phyloP scores from a whole-genome alignment of 2,329 filamentous ascomycete genomes.

The Periglandula ipomoeae region DNA sequence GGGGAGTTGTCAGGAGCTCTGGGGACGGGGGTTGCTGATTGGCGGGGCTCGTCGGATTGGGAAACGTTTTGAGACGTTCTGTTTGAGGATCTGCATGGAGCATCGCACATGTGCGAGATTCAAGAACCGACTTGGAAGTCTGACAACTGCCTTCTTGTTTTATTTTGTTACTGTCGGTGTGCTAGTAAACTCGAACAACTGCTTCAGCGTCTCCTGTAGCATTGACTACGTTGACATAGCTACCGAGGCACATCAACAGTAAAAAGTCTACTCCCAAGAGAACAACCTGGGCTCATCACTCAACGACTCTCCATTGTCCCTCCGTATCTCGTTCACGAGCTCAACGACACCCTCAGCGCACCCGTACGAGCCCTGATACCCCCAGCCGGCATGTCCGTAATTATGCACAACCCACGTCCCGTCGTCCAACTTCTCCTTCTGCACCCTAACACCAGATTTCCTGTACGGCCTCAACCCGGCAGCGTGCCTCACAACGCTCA shows the following conservation, averaged over 20 bases:
- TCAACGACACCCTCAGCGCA: conserved; percentile 58
- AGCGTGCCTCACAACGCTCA: conserved; percentile 71
- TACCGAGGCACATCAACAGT: no score
- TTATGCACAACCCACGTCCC: conserved; percentile 65
- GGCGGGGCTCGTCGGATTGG: neutral
- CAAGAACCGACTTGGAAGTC: neutral
- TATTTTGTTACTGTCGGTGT: neutral
- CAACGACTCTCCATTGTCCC: conserved; percentile 19
- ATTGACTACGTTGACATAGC: no score
- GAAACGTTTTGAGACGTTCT: neutral
- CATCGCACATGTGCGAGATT: neutral
- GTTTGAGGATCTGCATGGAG: neutral
- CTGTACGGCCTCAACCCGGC: conserved; percentile 74
- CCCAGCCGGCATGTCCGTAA: conserved; percentile 73
- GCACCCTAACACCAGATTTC: conserved; percentile 63
- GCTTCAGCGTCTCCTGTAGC: no score
- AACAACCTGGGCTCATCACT: conserved; percentile 22
- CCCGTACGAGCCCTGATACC: conserved; percentile 62
- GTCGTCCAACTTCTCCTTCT: conserved; percentile 44
- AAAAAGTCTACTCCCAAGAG: conserved; percentile 14
- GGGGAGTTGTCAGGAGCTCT: conserved; percentile 2
- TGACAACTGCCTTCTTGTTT: neutral
- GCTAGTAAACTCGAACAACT: no score
- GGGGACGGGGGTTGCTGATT: conserved; percentile 1
- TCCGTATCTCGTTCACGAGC: conserved; percentile 53